These are phyloP conservation scores for Agaricus sinodeliciosus DNA, from an alignment of 768 basidiomycete species.

Conservation along the genomic window DNA sequence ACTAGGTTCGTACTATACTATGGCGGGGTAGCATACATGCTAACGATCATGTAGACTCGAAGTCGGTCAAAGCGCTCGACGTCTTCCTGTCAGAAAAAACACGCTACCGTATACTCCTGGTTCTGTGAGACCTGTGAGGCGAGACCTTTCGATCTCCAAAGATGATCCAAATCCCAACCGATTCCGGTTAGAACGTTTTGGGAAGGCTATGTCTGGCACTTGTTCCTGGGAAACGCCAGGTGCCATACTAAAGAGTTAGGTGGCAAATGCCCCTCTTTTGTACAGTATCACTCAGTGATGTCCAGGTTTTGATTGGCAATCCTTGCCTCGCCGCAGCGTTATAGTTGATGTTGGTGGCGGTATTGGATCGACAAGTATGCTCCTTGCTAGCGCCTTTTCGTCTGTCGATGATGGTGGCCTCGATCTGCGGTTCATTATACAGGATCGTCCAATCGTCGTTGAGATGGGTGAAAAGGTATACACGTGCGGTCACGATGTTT, in stretches of 20 bases:
- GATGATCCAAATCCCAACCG: slow-evolving; percentile 30
- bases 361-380: slow-evolving; percentile 40
- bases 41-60: not conserved
- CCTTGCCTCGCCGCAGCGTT: slow-evolving; percentile 40
- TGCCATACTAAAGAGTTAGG: slow-evolving; percentile 34
- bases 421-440: slow-evolving; percentile 46
- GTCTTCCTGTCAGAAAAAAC: not conserved
- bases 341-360: slow-evolving; percentile 70
- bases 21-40: not conserved
- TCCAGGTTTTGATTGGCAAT: slow-evolving; percentile 53
- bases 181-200: slow-evolving; percentile 61
- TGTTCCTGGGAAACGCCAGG: slow-evolving; percentile 64
- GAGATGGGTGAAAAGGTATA: slow-evolving; percentile 39
- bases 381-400: slow-evolving; percentile 28
- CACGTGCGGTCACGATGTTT: not conserved
- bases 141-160: not conserved
- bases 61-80: not conserved
- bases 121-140: not conserved
- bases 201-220: slow-evolving; percentile 71
- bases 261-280: not conserved
- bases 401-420: slow-evolving; percentile 12
- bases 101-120: not conserved
- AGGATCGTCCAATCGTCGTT: slow-evolving; percentile 51
- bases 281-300: not conserved
- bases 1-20: slow-evolving; percentile 10